Evolutionary conservation across 225 moss, liverwort and hornwort species (phyloP).

Genomic region (Pleurozium schreberi): DNA sequence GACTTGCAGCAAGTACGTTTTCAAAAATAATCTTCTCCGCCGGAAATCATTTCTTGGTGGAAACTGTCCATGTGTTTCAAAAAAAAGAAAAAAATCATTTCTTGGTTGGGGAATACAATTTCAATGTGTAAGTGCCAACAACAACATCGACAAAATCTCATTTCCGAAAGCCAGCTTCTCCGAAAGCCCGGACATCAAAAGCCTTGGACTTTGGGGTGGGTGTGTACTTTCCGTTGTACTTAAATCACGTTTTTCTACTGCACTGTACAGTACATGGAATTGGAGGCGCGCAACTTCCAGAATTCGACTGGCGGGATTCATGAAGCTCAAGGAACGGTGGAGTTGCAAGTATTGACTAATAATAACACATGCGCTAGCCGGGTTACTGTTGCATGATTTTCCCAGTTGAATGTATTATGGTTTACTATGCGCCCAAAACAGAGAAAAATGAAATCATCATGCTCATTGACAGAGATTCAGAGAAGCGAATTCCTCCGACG

Average conservation of each 20-base stretch:
- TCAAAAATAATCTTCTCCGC: neutral
- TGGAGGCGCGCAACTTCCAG: neutral
- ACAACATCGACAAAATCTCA: neutral
- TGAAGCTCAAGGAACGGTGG: neutral
- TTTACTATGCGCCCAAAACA: neutral
- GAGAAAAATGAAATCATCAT: neutral
- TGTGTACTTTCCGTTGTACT: neutral
- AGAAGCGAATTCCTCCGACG: neutral
- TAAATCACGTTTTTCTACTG: neutral
- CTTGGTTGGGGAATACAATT: neutral
- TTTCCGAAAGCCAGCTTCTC: neutral
- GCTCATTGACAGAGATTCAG: neutral
- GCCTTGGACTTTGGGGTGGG: neutral
- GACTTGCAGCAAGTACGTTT: neutral
- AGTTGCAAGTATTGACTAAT: neutral
- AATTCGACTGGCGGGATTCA: neutral
- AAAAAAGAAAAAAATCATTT: too few relatives aligned
- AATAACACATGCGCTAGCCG: neutral
- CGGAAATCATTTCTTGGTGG: neutral
- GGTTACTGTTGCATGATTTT: neutral
- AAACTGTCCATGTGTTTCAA: too few relatives aligned
- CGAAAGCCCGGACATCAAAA: too few relatives aligned
- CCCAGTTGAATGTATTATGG: neutral
- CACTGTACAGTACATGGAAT: neutral
- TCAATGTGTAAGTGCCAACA: neutral